Base-by-base conservation (phyloP, 768 basidiomycete species). In the Candolleomyces eurysporus region DNA sequence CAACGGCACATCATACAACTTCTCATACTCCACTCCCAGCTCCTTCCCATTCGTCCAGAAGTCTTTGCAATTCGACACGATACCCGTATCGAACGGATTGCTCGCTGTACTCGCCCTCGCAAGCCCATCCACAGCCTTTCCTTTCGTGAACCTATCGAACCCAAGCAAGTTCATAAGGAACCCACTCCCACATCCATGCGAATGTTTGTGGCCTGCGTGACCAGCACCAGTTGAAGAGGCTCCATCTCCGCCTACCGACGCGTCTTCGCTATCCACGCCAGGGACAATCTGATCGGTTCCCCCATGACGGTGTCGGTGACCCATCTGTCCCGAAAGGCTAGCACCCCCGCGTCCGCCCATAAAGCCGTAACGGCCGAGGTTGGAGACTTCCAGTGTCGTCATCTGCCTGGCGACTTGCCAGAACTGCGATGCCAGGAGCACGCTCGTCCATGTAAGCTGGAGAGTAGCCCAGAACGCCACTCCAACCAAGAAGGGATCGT, bases 381-480 rank as follows among this genome's bases (percentile, higher is more conserved):
- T 99, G 61, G 89, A 89, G 3, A 98, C 93, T 70, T 99, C 96
- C 58, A 96, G 82, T 0, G 96, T 98, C 1, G 96, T 99, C 84
- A 98, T 93, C 69, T 98, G 96, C 26, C 89, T 85, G 2, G 89
- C 85, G 58, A 98, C 86, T 74, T 99, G 97, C 92, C 92, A 96
- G 53, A 88, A 79, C 67, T 99, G 96, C 4, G 88, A 87, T 49
- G 82, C 84, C 51, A 97, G 87, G 32, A 98, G 88, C 59, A 98
- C 82, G 53, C 84, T 74, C 1, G 97, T 98, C 97, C 96, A 98
- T 1, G 88, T 84, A n/a, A 99, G 86, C 70, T 99, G 97, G 8
- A 98, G 84, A 0, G 93, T 91, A 0, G 94, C 80, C 97, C 97
- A 99, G 19, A 79, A 63, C 0, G 88, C 81, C 57, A 97, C 89